phyloP scores from a whole-genome alignment of 805 yeast species.

The Wickerhamomyces silvicola region DNA sequence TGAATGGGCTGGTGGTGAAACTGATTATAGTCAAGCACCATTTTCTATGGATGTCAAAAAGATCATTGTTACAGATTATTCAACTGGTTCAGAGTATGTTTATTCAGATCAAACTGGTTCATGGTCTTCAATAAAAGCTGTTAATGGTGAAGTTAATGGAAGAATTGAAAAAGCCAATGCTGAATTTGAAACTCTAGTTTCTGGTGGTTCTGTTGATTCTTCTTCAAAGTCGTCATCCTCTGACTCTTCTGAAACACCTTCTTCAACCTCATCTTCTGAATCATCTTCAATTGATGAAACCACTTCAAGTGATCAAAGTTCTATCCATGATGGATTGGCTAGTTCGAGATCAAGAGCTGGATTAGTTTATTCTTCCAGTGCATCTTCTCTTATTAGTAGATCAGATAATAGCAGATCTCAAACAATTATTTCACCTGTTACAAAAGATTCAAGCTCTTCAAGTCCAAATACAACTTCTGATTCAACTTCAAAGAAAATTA shows the following conservation, averaged over 20 bases:
- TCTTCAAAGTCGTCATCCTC: conserved; percentile 9
- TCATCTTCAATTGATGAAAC: conserved; percentile 8
- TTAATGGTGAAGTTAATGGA: conserved; percentile 57
- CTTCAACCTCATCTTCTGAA: conserved; percentile 13
- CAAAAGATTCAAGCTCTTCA: conserved; percentile 4
- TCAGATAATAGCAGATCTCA: conserved; percentile 2
- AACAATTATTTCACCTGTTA: conserved; percentile 5
- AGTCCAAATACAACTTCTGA: conserved; percentile 4
- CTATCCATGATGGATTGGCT: conserved; percentile 2
- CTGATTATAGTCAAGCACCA: conserved; percentile 61
- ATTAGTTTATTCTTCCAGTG: conserved; percentile 3
- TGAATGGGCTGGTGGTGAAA: conserved; percentile 76
- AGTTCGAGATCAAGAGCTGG: conserved; percentile 8
- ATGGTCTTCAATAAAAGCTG: conserved; percentile 54
- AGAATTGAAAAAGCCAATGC: conserved; percentile 39
- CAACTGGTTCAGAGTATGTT: conserved; percentile 52
- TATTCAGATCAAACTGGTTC: conserved; percentile 51
- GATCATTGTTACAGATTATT: conserved; percentile 61
- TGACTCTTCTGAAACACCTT: conserved; percentile 2
- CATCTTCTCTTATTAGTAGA: conserved; percentile 1
- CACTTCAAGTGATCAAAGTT: not conserved
- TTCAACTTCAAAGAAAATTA: too few species aligned
- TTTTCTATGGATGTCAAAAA: conserved; percentile 59
- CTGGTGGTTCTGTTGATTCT: conserved; percentile 25
- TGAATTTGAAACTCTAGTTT: conserved; percentile 34